Conservation (phyloP, 2,329 filamentous ascomycete species). For the Phyllosticta citrichinensis region DNA sequence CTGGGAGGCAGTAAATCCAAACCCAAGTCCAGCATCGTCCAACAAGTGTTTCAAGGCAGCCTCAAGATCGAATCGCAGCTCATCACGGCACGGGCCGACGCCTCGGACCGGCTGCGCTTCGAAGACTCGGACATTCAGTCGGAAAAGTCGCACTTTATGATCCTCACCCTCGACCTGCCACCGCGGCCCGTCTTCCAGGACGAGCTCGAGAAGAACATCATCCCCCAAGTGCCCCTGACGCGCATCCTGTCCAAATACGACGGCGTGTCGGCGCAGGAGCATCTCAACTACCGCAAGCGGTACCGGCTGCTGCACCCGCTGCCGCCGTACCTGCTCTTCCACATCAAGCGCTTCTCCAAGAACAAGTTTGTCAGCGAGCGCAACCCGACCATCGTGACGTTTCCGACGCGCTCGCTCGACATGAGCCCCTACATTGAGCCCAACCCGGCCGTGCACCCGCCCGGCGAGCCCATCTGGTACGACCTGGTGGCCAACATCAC, state of each 20-base stretch:
- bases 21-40: slow-evolving; percentile 74
- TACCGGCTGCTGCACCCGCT: slow-evolving; percentile 85
- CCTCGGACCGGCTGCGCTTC: slow-evolving; percentile 78
- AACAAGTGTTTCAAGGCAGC: slow-evolving; percentile 86
- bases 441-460: slow-evolving; percentile 58
- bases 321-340: slow-evolving; percentile 82
- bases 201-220: slow-evolving; percentile 88
- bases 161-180: slow-evolving; percentile 87
- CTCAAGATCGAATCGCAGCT: slow-evolving; percentile 88
- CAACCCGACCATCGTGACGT: slow-evolving; percentile 97
- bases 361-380: slow-evolving; percentile 96
- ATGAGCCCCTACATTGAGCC: slow-evolving; percentile 88
- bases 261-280: slow-evolving; percentile 76
- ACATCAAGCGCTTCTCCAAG: slow-evolving; percentile 91
- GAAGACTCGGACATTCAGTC: slow-evolving; percentile 82
- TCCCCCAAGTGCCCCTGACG: slow-evolving; percentile 73
- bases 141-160: slow-evolving; percentile 70
- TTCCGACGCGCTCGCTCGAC: slow-evolving; percentile 76
- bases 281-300: slow-evolving; percentile 75
- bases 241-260: slow-evolving; percentile 86
- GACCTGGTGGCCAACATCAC: slow-evolving; percentile 93
- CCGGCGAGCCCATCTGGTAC: slow-evolving; percentile 80
- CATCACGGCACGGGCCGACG: slow-evolving; percentile 84
- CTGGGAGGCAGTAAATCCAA: slow-evolving; percentile 84
- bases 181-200: slow-evolving; percentile 92